phyloP scores from a whole-genome alignment of 768 basidiomycete species.

The Boletus sensibilis region DNA sequence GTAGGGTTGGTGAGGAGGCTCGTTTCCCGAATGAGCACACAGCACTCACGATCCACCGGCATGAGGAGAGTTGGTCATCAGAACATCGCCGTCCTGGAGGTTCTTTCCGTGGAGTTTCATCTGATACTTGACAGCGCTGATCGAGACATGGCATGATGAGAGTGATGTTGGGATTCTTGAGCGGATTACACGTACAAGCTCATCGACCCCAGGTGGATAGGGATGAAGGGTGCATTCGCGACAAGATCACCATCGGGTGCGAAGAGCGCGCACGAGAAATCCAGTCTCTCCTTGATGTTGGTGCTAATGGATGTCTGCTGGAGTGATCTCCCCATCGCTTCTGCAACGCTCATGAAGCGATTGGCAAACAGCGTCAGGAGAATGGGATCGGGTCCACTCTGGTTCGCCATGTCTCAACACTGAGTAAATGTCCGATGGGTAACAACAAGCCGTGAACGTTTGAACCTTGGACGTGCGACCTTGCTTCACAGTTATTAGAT shows the following conservation, averaged over 20 bases:
- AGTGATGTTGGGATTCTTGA: not conserved
- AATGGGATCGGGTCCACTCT: conserved; percentile 71
- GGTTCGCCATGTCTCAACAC: conserved; percentile 15
- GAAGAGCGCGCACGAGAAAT: conserved; percentile 94
- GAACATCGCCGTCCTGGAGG: conserved; percentile 86
- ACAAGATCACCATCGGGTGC: conserved; percentile 93
- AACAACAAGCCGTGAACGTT: too few relatives aligned
- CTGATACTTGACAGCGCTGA: conserved; percentile 84
- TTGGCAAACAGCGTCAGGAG: conserved; percentile 90
- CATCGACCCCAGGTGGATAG: conserved; percentile 86
- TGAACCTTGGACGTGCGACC: not conserved
- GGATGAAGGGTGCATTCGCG: conserved; percentile 91
- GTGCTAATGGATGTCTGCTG: conserved; percentile 90
- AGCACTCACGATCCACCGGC: conserved; percentile 81
- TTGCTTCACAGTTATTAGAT: not conserved
- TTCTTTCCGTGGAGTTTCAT: conserved; percentile 70
- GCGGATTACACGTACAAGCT: conserved; percentile 65
- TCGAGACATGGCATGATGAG: not conserved
- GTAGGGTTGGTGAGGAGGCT: not conserved
- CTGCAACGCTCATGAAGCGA: conserved; percentile 96
- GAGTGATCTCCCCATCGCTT: conserved; percentile 90
- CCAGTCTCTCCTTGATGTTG: conserved; percentile 94
- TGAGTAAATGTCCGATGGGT: not conserved
- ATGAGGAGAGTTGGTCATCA: conserved; percentile 89
- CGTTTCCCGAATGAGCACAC: conserved; percentile 7